phyloP scores from a whole-genome alignment of 495 filamentous ascomycete species.

The Hypoxylon trugodes region DNA sequence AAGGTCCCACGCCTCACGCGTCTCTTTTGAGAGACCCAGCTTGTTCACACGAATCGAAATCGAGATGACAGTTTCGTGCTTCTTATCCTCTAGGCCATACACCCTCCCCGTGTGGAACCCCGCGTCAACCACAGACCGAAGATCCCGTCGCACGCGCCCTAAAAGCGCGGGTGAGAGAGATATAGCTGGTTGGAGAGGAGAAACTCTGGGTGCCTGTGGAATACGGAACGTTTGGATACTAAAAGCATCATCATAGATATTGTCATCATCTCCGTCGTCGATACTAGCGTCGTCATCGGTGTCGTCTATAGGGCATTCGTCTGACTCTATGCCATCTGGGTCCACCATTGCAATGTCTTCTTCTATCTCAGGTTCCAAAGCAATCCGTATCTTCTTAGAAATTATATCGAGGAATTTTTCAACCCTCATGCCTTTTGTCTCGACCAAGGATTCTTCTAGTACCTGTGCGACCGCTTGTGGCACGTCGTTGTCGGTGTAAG shows the following conservation, averaged over 20 bases:
- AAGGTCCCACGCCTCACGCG: conserved; percentile 80
- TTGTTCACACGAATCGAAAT: conserved; percentile 73
- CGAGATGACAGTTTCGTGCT: conserved; percentile 60
- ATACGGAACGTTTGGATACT: neutral
- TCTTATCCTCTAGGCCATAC: conserved; percentile 54
- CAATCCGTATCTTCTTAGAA: conserved; percentile 37
- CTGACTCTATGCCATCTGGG: conserved; percentile 33
- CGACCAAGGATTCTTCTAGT: conserved; percentile 37
- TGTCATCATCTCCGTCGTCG: conserved; percentile 19
- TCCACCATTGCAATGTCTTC: conserved; percentile 42
- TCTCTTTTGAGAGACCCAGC: conserved; percentile 79
- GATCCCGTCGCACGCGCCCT: conserved; percentile 66
- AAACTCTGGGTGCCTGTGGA: too few species aligned
- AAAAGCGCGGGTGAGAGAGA: conserved; percentile 8
- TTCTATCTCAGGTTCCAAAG: conserved; percentile 46
- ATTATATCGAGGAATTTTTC: conserved; percentile 41
- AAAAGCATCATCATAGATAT: conserved; percentile 15
- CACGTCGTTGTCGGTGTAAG: conserved; percentile 51
- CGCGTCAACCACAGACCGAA: conserved; percentile 65
- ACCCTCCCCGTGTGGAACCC: conserved; percentile 80
- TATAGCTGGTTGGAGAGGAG: neutral
- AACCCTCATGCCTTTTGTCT: conserved; percentile 19
- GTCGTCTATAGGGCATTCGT: too few species aligned
- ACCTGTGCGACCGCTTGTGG: conserved; percentile 34
- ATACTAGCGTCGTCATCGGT: conserved; percentile 41